A percentile compares a stretch with the other conserved stretches of the same genome.
These are phyloP conservation scores for Sporothrix pallida DNA, from an alignment of 2,329 filamentous ascomycete species.

Conservation along the genomic window DNA sequence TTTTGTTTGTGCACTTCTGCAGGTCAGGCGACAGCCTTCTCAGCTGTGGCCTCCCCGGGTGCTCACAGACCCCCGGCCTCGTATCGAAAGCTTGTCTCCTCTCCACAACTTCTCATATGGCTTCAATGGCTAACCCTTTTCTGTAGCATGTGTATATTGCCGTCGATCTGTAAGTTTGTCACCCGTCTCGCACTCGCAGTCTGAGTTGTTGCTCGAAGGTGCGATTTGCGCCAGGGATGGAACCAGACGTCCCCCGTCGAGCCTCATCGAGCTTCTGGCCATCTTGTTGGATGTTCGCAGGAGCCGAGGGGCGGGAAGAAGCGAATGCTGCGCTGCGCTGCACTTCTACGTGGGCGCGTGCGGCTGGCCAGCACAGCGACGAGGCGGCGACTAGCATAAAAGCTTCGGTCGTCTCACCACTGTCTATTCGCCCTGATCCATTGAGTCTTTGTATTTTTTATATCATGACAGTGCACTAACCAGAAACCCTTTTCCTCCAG, in stretches of 20 bases:
- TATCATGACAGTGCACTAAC: slow-evolving; percentile 30
- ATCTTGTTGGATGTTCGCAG: neutral
- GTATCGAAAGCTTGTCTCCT: slow-evolving; percentile 17
- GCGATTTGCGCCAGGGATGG: slow-evolving; percentile 1
- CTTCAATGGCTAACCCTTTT: slow-evolving; percentile 43
- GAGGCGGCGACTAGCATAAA: neutral
- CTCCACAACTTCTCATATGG: slow-evolving; percentile 36
- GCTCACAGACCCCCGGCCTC: slow-evolving; percentile 19
- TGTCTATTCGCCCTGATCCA: neutral
- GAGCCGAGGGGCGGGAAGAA: slow-evolving; percentile 3
- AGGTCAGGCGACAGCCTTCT: neutral
- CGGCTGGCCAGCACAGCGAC: neutral
- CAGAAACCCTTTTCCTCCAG: slow-evolving; percentile 52
- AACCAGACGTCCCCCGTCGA: neutral
- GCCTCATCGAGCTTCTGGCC: neutral
- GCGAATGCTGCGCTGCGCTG: slow-evolving; percentile 20
- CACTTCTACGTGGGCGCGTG: neutral
- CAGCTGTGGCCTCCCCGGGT: slow-evolving; percentile 14
- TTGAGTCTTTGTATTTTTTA: slow-evolving; percentile 33
- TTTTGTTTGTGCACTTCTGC: neutral
- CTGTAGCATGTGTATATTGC: slow-evolving; percentile 84
- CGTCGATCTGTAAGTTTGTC: slow-evolving; percentile 80
- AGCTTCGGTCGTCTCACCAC: neutral
- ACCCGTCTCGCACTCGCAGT: neutral
- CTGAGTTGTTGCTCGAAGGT: neutral